Conservation (phyloP, 371 early-diverging fungal species). For the Mortierella sp. region DNA sequence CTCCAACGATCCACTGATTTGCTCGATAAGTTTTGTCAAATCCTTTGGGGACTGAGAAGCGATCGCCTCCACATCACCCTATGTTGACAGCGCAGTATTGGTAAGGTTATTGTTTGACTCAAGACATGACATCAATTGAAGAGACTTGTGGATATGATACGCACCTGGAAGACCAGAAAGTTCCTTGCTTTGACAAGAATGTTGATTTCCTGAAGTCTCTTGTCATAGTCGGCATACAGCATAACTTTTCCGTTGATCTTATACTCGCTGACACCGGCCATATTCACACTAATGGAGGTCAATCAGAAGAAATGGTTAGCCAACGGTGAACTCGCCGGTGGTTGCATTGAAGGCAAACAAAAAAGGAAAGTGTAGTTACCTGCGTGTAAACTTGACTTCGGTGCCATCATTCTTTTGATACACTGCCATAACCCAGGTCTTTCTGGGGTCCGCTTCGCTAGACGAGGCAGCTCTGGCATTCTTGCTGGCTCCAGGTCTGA, state of each 20-base stretch:
- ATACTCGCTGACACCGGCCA: conserved; percentile 88
- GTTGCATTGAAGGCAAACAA: not conserved
- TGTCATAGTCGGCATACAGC: conserved; percentile 80
- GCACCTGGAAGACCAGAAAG: conserved; percentile 98
- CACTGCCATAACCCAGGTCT: conserved; percentile 85
- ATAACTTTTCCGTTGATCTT: conserved; percentile 85
- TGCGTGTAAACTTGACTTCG: conserved; percentile 75
- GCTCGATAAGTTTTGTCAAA: conserved; percentile 95
- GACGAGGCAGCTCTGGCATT: conserved; percentile 44
- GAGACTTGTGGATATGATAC: not conserved
- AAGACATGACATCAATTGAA: not conserved
- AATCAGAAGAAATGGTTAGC: not conserved
- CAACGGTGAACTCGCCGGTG: not conserved
- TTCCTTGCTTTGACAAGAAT: conserved; percentile 96
- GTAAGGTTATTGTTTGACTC: not conserved
- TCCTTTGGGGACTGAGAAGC: conserved; percentile 97
- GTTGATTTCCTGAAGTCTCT: conserved; percentile 86
- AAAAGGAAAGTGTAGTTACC: conserved; percentile 23
- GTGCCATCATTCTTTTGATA: conserved; percentile 73
- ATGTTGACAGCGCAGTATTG: not conserved
- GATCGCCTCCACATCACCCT: conserved; percentile 98
- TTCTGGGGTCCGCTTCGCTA: conserved; percentile 64
- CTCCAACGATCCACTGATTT: conserved; percentile 95
- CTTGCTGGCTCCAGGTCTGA: conserved; percentile 29
- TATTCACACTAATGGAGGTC: conserved; percentile 69